These are phyloP conservation scores for Boletus bicolor DNA, from an alignment of 768 basidiomycete genomes.

Conservation along the genomic window DNA sequence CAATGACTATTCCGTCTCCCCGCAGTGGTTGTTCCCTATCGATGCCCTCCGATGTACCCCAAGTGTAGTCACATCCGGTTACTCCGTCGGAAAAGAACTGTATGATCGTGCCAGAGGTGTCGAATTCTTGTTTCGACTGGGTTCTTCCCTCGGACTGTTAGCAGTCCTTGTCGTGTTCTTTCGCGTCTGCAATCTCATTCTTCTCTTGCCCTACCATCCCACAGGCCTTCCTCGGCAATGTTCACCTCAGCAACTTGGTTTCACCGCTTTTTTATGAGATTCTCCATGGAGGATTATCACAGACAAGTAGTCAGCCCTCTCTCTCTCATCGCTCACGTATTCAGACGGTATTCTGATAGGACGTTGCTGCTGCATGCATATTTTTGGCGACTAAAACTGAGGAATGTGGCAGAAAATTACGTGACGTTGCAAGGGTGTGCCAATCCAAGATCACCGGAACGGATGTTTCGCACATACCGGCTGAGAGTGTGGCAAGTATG, in stretches of 20 bases:
- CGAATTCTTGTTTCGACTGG: conserved; percentile 82
- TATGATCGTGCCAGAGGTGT: conserved; percentile 79
- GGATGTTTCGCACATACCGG: conserved; percentile 54
- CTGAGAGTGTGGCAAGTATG: conserved; percentile 60
- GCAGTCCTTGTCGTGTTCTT: conserved; percentile 31
- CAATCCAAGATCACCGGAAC: conserved; percentile 61
- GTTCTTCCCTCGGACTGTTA: conserved; percentile 72
- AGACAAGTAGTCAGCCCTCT: conserved; percentile 45
- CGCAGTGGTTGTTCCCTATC: conserved; percentile 74
- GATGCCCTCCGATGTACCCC: conserved; percentile 59
- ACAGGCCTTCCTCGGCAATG: conserved; percentile 75
- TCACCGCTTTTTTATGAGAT: conserved; percentile 88
- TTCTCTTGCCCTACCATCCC: conserved; percentile 8
- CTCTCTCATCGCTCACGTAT: conserved; percentile 3
- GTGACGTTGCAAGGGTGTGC: conserved; percentile 78
- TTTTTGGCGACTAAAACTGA: conserved; percentile 92
- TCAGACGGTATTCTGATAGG: conserved; percentile 40
- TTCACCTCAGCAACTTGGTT: conserved; percentile 90
- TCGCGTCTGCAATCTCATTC: conserved; percentile 11
- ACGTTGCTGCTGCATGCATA: conserved; percentile 81
- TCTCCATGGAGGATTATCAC: conserved; percentile 81
- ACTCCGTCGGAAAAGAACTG: conserved; percentile 59
- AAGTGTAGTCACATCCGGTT: conserved; percentile 44
- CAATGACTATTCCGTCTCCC: conserved; percentile 28
- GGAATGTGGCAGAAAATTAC: conserved; percentile 81